phyloP scores from a whole-genome alignment of 2,329 filamentous ascomycete species.

The Botrytis medusae region DNA sequence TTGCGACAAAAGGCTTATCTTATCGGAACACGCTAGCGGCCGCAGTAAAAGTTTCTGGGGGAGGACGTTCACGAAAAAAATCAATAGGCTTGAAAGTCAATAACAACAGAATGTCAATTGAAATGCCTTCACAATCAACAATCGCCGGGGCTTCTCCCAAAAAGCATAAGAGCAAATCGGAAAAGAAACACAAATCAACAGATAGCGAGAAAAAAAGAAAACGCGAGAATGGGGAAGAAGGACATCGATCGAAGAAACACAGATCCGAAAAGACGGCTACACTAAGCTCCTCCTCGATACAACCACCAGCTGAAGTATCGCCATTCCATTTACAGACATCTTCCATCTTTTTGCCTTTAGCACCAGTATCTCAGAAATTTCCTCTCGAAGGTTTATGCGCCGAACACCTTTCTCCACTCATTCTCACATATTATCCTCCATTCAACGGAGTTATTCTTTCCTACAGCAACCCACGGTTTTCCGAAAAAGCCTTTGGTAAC shows the following conservation, averaged over 20 bases:
- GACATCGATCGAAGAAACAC: constrained; percentile 47
- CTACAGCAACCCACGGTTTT: constrained; percentile 68
- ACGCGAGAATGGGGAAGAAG: constrained; percentile 43
- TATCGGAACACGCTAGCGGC: constrained; percentile 22
- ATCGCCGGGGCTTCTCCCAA: constrained; percentile 28
- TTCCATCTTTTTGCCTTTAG: constrained; percentile 76
- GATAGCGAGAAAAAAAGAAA: constrained; percentile 47
- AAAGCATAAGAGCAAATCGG: constrained; percentile 37
- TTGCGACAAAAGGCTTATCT: neutral
- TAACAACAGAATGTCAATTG: constrained; percentile 34
- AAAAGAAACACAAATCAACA: constrained; percentile 41
- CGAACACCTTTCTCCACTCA: constrained; percentile 72
- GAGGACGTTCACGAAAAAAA: constrained; percentile 15
- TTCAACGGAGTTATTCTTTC: constrained; percentile 73
- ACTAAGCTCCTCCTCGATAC: constrained; percentile 26
- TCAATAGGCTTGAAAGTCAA: neutral
- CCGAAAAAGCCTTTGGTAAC: constrained; percentile 54
- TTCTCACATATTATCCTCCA: constrained; percentile 73
- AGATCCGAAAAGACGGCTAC: constrained; percentile 42
- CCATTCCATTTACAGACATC: constrained; percentile 79
- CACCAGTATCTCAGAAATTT: constrained; percentile 66
- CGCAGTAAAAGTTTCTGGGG: constrained; percentile 21
- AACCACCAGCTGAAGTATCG: constrained; percentile 45
- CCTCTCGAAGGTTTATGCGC: constrained; percentile 70
- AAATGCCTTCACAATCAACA: constrained; percentile 25